These are phyloP conservation scores for Melocanna baccifera DNA, from an alignment of 176 grass and related monocot genomes.

Conservation along the genomic window DNA sequence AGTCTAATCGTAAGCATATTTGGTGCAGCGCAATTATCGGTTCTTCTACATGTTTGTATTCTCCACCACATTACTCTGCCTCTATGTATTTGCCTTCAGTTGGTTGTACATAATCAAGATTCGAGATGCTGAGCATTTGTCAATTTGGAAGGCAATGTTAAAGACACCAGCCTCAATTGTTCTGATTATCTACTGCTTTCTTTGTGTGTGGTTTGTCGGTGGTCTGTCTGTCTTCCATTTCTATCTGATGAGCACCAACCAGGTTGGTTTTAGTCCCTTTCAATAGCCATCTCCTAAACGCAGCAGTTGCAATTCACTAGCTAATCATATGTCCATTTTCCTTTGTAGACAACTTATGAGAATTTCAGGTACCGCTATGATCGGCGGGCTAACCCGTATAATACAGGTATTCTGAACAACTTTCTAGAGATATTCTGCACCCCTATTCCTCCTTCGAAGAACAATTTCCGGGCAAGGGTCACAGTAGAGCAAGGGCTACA, in stretches of 20 bases:
- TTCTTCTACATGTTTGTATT: conserved; percentile 99
- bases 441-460: conserved; percentile 75
- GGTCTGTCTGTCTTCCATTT: conserved; percentile 91
- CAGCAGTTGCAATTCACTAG: conserved; percentile 9
- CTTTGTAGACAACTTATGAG: conserved; percentile 85
- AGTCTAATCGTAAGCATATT: conserved; percentile 29
- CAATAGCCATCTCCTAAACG: not conserved
- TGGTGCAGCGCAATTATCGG: conserved; percentile 83
- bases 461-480: conserved; percentile 72
- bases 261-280: conserved; percentile 43
- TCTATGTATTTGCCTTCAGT: conserved; percentile 87
- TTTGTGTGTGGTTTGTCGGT: conserved; percentile 94
- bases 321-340: conserved; percentile 13
- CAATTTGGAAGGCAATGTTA: conserved; percentile 66
- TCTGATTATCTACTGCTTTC: conserved; percentile 83
- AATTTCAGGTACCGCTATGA: conserved; percentile 96
- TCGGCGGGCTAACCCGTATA: conserved; percentile 73
- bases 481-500: conserved; percentile 50
- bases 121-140: conserved; percentile 51
- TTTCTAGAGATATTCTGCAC: conserved; percentile 80
- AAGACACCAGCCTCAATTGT: conserved; percentile 81
- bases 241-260: conserved; percentile 88
- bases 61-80: conserved; percentile 78
- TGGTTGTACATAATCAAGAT: conserved; percentile 95
- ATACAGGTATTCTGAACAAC: conserved; percentile 65